Percentiles rank a stretch among this genome's conserved stretches.
These are phyloP conservation scores for Sanghuangporus baumii DNA, from an alignment of 1,284 basidiomycete genomes.

Conservation along the genomic window DNA sequence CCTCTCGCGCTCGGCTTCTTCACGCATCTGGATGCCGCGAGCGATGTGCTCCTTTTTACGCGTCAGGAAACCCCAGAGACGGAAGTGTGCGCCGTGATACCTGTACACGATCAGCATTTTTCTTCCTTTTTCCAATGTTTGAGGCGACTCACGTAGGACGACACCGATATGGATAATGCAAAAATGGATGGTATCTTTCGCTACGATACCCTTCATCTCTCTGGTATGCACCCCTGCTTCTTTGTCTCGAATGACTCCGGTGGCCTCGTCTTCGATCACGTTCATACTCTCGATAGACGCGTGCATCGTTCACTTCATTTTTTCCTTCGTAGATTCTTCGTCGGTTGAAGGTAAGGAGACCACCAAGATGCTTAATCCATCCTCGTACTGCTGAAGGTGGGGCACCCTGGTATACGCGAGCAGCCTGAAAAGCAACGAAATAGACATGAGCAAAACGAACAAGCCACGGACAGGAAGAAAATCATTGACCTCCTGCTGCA, in stretches of 20 bases:
- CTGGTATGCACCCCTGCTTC: background rate
- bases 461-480: background rate
- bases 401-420: conserved; percentile 2
- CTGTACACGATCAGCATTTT: background rate
- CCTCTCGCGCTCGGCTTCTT: conserved; percentile 12
- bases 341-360: conserved; percentile 11
- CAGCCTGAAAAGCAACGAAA: background rate
- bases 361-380: conserved; percentile 14
- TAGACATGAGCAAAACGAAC: background rate
- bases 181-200: conserved; percentile 7
- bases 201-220: background rate
- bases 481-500: background rate
- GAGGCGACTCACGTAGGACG: conserved; percentile 9
- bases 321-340: background rate
- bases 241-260: background rate
- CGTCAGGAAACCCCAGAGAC: conserved; percentile 16
- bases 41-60: conserved; percentile 3
- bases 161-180: conserved; percentile 14
- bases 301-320: conserved; percentile 15
- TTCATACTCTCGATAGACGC: conserved; percentile 2
- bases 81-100: conserved; percentile 16
- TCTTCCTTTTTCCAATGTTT: background rate
- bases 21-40: conserved; percentile 8
- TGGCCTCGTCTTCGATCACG: background rate
- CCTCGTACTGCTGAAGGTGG: conserved; percentile 14